Evolutionary conservation across 208 protist species (phyloP).

Genomic region (Herpetomonas muscarum): DNA sequence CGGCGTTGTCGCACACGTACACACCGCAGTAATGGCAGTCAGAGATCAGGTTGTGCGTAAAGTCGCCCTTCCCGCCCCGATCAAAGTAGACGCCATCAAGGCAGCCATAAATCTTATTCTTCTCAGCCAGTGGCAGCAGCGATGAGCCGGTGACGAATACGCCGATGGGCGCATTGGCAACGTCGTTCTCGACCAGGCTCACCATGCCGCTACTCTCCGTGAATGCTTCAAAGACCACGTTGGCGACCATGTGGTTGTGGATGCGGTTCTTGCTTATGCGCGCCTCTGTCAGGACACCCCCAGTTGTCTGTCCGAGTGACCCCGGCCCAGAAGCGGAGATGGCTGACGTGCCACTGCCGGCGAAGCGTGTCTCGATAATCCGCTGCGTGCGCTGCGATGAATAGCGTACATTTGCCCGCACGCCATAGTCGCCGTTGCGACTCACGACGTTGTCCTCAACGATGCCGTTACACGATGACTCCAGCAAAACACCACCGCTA

Average conservation of each 20-base stretch:
- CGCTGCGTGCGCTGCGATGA: slow-evolving; percentile 21
- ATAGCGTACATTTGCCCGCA: slow-evolving; percentile 58
- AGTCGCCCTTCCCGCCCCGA: slow-evolving; percentile 40
- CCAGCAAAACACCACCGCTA: slow-evolving; percentile 68
- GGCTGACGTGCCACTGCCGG: background rate
- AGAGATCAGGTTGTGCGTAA: slow-evolving; percentile 59
- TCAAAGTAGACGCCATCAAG: slow-evolving; percentile 62
- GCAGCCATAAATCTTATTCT: slow-evolving; percentile 69
- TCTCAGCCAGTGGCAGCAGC: slow-evolving; percentile 22
- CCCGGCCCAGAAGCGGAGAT: no score
- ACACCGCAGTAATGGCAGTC: slow-evolving; percentile 59
- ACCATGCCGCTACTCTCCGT: slow-evolving; percentile 20
- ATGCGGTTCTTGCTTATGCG: slow-evolving; percentile 49
- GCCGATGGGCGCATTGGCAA: slow-evolving; percentile 60
- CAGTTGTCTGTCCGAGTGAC: no score
- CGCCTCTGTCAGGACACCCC: no score
- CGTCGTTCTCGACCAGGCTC: slow-evolving; percentile 41
- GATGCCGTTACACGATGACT: slow-evolving; percentile 28
- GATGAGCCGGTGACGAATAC: slow-evolving; percentile 58
- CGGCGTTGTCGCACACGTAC: slow-evolving; percentile 48
- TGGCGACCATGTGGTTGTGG: slow-evolving; percentile 45
- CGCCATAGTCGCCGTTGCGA: slow-evolving; percentile 62
- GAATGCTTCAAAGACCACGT: slow-evolving; percentile 53
- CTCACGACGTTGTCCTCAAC: slow-evolving; percentile 73
- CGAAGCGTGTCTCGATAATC: slow-evolving; percentile 16